Evolutionary conservation across 345 rosid species (phyloP), one percentile per base, ranked within the genome.

Genomic region (Eucalyptus polyanthemos): DNA sequence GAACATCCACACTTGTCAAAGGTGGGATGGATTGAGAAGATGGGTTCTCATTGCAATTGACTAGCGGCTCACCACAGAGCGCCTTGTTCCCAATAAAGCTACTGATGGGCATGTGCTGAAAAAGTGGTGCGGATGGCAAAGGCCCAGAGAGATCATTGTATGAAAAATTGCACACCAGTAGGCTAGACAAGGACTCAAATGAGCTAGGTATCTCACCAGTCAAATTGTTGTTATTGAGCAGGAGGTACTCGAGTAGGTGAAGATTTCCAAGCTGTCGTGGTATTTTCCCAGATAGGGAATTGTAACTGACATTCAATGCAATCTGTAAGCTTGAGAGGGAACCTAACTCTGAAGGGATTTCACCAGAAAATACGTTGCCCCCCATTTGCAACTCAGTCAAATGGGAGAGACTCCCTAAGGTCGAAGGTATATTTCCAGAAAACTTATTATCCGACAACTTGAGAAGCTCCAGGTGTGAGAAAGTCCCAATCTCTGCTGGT

Each of bases 331-430:
- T 94, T 9, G 96, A 95, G 88, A 98, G 96, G 44, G 67, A 89
- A 89, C 99, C 99, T 80, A 98, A 90, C 90, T 95, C 93, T n/a
- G 93, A 91, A 6, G 98, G 99, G 89, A 98, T 95, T 69, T 87
- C 90, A 44, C 98, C 97, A 6, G 96, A 96, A 90, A 98, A 95
- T 90, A 91, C 87, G 91, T 98, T 98, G 87, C 97, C 97, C 53
- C 99, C 99, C 99, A 98, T 96, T 90, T 97, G 98, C 87, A 98
- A 90, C 94, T 97, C 98, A 2, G 96, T 96, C 89, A 97, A 91
- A 92, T 93, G 99, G 14, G 95, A 92, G 53, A 98, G 92, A 62
- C 94, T 95, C 86, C 99, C 99, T 25, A 98, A 67, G 80, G 96
- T 89, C 44, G 91, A 92, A 4, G 99, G 99, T 90, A 98, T 94